phyloP scores from a whole-genome alignment of 495 filamentous ascomycete genomes.

The Xylaria scruposa region DNA sequence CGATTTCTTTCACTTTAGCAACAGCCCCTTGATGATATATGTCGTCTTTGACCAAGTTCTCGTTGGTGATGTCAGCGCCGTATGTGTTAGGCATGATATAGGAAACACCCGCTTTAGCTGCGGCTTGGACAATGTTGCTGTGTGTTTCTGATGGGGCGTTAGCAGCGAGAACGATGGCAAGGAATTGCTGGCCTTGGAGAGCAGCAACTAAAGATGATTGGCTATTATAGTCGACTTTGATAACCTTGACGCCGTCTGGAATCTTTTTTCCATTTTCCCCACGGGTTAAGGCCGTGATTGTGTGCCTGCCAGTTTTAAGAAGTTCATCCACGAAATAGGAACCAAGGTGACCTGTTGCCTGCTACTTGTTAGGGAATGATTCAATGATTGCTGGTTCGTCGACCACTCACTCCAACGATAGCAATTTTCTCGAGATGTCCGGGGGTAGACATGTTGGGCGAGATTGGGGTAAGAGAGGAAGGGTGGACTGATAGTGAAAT shows the following conservation, averaged over 20 bases:
- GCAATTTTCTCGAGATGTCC: constrained; percentile 53
- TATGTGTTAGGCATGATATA: constrained; percentile 66
- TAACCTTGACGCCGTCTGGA: constrained; percentile 42
- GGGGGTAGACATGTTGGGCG: not conserved
- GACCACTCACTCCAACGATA: constrained; percentile 53
- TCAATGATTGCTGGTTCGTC: not conserved
- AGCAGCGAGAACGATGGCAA: constrained; percentile 59
- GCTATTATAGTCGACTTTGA: constrained; percentile 50
- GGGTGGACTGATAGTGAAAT: not conserved
- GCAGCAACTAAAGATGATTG: constrained; percentile 46
- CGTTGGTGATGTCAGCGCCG: constrained; percentile 42
- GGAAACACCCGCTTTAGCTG: constrained; percentile 60
- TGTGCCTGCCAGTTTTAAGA: constrained; percentile 50
- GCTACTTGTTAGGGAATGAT: not conserved
- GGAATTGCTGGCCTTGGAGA: constrained; percentile 53
- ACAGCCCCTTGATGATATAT: not conserved
- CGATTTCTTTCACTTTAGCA: constrained; percentile 10
- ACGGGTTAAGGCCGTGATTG: constrained; percentile 53
- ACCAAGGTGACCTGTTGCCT: constrained; percentile 61
- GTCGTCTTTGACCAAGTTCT: not conserved
- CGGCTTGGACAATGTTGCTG: constrained; percentile 56
- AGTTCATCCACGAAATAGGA: constrained; percentile 52
- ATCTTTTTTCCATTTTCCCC: constrained; percentile 37
- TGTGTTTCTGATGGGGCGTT: constrained; percentile 26
- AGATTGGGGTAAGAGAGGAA: not conserved